Conservation (phyloP, 148 eudicot genomes). For the Silene latifolia region DNA sequence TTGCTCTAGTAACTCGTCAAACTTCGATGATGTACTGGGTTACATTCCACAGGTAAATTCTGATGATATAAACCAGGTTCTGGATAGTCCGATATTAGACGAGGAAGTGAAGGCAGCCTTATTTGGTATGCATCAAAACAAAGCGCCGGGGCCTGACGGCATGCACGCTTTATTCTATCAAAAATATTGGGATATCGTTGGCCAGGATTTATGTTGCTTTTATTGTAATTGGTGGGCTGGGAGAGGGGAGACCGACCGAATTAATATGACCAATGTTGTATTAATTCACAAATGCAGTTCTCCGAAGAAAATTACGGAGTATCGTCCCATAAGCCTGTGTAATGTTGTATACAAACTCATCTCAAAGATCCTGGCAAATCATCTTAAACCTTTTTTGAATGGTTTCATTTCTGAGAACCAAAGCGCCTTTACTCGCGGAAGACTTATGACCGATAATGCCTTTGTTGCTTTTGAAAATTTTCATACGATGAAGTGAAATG, state of each 20-base stretch:
- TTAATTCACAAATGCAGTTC: too few relatives aligned
- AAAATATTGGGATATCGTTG: neutral
- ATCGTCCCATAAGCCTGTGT: neutral
- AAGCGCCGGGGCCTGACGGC: neutral
- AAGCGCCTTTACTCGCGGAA: neutral
- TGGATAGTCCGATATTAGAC: neutral
- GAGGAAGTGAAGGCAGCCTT: neutral
- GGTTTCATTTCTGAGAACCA: too few relatives aligned
- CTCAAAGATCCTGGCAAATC: neutral
- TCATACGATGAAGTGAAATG: neutral
- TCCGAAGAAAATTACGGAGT: neutral
- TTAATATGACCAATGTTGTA: neutral
- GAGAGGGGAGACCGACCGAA: neutral
- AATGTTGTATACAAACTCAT: neutral
- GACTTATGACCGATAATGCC: neutral
- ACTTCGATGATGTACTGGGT: too few relatives aligned
- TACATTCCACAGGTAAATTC: too few relatives aligned
- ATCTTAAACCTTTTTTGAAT: too few relatives aligned
- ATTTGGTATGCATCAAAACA: neutral
- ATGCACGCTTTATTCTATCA: neutral
- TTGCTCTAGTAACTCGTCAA: too few relatives aligned
- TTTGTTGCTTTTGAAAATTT: neutral
- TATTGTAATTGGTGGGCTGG: neutral
- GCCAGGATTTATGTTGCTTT: neutral
- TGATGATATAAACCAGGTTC: too few relatives aligned